Evolutionary conservation across 2,329 filamentous ascomycete genomes (phyloP), one percentile per base, ranked within the genome.

Genomic region (Tolypocladium endophyticum): DNA sequence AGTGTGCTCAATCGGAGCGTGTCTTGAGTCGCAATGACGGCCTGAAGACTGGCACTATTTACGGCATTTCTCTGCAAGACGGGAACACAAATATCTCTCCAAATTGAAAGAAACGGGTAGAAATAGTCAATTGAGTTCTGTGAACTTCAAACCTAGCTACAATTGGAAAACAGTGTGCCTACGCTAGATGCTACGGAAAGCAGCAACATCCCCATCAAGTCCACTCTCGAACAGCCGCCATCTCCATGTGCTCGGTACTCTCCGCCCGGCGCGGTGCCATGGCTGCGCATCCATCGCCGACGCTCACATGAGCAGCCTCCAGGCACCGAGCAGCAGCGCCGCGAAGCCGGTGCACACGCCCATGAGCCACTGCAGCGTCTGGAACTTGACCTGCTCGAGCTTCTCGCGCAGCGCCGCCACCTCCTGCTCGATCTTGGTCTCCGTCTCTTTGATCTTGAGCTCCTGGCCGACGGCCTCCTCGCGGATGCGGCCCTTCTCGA

Each of bases 391-490:
- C 66, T 91, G 89, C 77, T 99, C 94, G 55, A 99, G 81, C 76
- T 95, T 88, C 79, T 97, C 94, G 65, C 91, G 81, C 70, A 99
- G 74, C 38, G 89, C 88, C 47, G 93, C 93, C 58, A 94, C 92
- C 79, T 97, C 94, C 77, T 97, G 93, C 79, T 99, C 94, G 69
- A 99, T 97, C 76, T 95, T 87, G 60, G 92, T 96, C 78, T 99
- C 94, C 16, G 94, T 97, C 82, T 99, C 94, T 79, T 96, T 97
- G 69, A 99, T 91, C 79, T 96, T 95, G 75, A 99, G 85, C 75
- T 99, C 94, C 77, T 97, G 94, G 60, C 89, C 88, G 65, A 96
- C 95, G 23, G 92, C 92, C 79, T 99, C 94, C 76, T 99, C 94
- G 63, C 94, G 81, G 66, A 97, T 99, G 63, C 94, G 84, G 18